Conservation (phyloP, 164 flowering plant species). For the Aristolochia contorta region DNA sequence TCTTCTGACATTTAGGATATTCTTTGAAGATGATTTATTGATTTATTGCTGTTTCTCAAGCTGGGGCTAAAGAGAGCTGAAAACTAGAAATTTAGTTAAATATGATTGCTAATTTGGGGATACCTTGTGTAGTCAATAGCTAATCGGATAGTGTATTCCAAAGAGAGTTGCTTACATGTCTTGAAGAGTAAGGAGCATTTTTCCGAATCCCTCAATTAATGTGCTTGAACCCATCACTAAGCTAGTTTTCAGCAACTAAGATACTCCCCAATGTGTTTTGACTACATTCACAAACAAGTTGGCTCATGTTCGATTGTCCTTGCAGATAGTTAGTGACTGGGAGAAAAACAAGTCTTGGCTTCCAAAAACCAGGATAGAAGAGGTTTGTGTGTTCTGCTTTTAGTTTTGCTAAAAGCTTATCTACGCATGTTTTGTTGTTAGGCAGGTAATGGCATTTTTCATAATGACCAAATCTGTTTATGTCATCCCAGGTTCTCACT, state of each 20-base stretch:
- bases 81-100: too few relatives aligned
- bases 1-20: too few relatives aligned
- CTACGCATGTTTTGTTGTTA: too few relatives aligned
- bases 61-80: too few relatives aligned
- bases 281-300: background rate
- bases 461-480: background rate
- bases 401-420: background rate
- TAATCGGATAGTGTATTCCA: too few relatives aligned
- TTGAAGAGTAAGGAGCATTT: background rate
- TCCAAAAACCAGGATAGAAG: conserved; percentile 67
- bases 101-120: too few relatives aligned
- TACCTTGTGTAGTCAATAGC: too few relatives aligned
- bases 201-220: background rate
- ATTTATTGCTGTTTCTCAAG: too few relatives aligned
- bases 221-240: background rate
- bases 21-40: too few relatives aligned
- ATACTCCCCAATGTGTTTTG: background rate
- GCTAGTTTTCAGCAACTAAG: background rate
- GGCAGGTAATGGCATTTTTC: background rate
- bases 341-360: conserved; percentile 80
- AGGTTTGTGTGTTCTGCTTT: conserved; percentile 33
- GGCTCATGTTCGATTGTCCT: background rate
- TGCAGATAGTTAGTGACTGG: conserved; percentile 69
- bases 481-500: conserved; percentile 43
- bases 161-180: background rate